These are phyloP conservation scores for Ottelia alismoides DNA, from an alignment of 106 monocot species.

Conservation along the genomic window DNA sequence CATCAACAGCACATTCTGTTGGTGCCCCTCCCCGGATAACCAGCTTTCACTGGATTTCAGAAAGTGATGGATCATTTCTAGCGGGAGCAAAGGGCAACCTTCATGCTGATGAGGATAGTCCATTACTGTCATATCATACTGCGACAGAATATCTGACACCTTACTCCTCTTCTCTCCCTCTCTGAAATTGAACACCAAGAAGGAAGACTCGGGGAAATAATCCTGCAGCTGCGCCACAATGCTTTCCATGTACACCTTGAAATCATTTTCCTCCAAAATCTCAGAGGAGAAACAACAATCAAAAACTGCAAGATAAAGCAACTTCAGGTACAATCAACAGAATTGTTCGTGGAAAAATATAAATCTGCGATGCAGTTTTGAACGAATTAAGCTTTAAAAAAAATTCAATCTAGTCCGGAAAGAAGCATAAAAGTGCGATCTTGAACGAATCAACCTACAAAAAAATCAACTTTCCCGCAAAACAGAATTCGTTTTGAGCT, in stretches of 20 bases:
- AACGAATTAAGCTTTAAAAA: not conserved
- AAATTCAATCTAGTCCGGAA: not conserved
- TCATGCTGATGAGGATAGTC: conserved; percentile 62
- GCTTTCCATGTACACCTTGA: conserved; percentile 45
- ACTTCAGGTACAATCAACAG: not conserved
- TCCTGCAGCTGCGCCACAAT: conserved; percentile 61
- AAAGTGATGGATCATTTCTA: conserved; percentile 66
- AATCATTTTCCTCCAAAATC: conserved; percentile 50
- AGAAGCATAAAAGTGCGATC: not conserved
- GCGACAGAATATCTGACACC: conserved; percentile 39
- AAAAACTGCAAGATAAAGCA: conserved; percentile 36
- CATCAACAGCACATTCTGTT: conserved; percentile 81
- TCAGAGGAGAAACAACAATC: conserved; percentile 91
- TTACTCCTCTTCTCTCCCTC: conserved; percentile 34
- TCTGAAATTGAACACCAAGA: conserved; percentile 72
- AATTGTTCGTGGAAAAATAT: not conserved
- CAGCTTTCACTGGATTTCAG: conserved; percentile 69
- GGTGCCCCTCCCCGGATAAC: conserved; percentile 50
- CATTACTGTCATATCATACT: conserved; percentile 44
- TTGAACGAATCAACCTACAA: not conserved
- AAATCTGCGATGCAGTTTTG: not conserved
- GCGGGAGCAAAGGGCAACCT: conserved; percentile 75
- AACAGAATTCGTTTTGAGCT: no score
- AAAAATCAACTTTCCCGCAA: not conserved
- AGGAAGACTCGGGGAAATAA: conserved; percentile 59